Evolutionary conservation across 176 grass and related monocot genomes (phyloP), one percentile per base, ranked within the genome.

Genomic region (Juncus inflexus): DNA sequence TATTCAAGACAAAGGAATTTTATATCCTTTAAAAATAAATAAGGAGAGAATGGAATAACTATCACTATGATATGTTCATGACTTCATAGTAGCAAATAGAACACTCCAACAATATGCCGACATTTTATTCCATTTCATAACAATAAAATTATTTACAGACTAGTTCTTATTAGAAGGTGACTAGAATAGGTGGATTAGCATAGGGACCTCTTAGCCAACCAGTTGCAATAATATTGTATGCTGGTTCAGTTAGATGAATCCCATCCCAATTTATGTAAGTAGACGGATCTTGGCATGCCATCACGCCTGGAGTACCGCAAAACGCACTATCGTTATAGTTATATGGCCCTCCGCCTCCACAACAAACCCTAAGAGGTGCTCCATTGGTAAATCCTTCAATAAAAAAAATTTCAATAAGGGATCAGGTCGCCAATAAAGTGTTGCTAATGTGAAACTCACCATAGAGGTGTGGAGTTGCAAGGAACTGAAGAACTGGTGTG

Each of bases 281-380:
- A 2, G 70, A 52, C 14, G 78, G 78, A 55, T 75, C 42, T 7
- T 28, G 66, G 37, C 81, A 83, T 15, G 62, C 75, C 2, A 71
- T 62, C 12, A 62, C 65, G n/a, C 72, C 77, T 5, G 77, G 55
- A 13, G 52, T 5, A 1, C 82, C 82, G 42, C 77, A 80, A 12
- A 61, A 9, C 28, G 61, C 65, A 12, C 7, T 56, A 13, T 42
- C 0, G 58, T 76, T 76, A 47, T 76, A 80, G 72, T 85, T 85
- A 56, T 85, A 75, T 37, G 16, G 62, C 38, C 72, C 83, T 2
- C 83, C 83, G 5, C 64, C 72, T 3, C 82, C 77, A 35, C 82
- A 80, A 39, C 77, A 83, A 51, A 60, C 62, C 28, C n/a, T 28
- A 37, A 67, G 54, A 68, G 63, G 11, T n/a, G 60, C n/a, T 2